A percentile compares a stretch with the other conserved stretches of the same genome.
Evolutionary conservation across 1,139 yeast species (phyloP).

Genomic region (Pichia sp.): DNA sequence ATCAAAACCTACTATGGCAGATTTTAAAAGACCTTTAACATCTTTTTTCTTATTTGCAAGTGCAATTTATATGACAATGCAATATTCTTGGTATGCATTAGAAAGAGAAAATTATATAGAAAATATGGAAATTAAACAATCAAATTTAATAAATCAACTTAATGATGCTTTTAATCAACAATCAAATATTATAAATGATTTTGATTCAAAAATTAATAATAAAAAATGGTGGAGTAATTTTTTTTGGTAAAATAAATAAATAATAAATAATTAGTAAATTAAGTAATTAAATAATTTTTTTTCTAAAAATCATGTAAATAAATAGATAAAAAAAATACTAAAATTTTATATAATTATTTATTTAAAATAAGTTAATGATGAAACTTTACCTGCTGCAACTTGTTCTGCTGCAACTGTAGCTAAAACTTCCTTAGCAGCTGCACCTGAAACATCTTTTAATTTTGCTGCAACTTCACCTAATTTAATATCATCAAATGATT

Average conservation of each 20-base stretch:
- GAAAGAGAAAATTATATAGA: constrained; percentile 25
- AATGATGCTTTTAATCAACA: constrained; percentile 25
- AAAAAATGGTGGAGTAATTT: constrained; percentile 8
- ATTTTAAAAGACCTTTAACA: constrained; percentile 27
- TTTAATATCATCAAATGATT: constrained; percentile 69
- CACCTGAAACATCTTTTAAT: constrained; percentile 38
- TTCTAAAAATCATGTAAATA: background rate
- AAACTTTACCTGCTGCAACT: constrained; percentile 12
- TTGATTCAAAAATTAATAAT: background rate
- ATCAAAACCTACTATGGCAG: constrained; percentile 21
- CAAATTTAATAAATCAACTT: constrained; percentile 19
- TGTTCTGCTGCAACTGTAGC: constrained; percentile 34
- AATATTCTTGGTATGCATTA: constrained; percentile 26
- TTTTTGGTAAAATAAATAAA: too few species aligned
- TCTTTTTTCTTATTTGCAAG: constrained; percentile 26
- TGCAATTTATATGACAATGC: constrained; percentile 24
- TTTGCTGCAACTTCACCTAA: constrained; percentile 65
- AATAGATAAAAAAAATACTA: background rate
- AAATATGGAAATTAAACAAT: constrained; percentile 18
- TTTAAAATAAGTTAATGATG: constrained; percentile 13
- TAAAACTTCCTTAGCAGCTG: constrained; percentile 38
- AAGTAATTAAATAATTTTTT: too few species aligned
- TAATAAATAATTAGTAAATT: too few species aligned
- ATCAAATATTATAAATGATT: constrained; percentile 9
- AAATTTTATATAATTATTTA: background rate